phyloP scores from a whole-genome alignment of 139 green algal genomes.

The Coelastrella sp. region DNA sequence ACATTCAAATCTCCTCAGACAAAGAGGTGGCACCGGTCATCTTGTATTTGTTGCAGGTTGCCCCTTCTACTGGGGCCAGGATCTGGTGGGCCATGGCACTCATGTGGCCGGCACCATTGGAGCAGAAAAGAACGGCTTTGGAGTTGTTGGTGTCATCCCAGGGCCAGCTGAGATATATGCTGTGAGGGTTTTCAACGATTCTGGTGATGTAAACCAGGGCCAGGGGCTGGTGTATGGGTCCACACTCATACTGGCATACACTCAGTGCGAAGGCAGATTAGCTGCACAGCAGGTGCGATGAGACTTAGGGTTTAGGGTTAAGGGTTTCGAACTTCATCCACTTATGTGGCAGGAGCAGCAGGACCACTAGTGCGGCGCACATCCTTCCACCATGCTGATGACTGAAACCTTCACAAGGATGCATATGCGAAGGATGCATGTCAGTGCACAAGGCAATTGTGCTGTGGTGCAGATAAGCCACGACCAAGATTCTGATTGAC shows the following conservation, averaged over 20 bases:
- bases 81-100: conserved; percentile 32
- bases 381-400: no score
- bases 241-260: conserved; percentile 43
- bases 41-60: not conserved
- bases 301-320: no score
- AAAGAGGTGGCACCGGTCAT: not conserved
- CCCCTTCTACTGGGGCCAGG: conserved; percentile 17
- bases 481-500: no score
- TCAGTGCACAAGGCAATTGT: no score
- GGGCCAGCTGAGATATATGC: conserved; percentile 33
- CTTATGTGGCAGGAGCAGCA: conserved; percentile 12
- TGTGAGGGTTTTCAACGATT: conserved; percentile 38
- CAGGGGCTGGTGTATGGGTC: conserved; percentile 45
- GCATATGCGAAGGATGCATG: no score
- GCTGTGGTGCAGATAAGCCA: no score
- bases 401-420: no score
- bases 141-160: conserved; percentile 36
- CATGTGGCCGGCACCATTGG: conserved; percentile 42
- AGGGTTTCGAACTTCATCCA: no score
- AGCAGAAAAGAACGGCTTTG: conserved; percentile 6
- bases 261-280: conserved; percentile 32
- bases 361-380: not conserved
- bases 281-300: not conserved
- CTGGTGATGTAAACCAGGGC: conserved; percentile 45
- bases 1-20: no score